Evolutionary conservation across 495 filamentous ascomycete genomes (phyloP).

Genomic region (Penicillium lividum): DNA sequence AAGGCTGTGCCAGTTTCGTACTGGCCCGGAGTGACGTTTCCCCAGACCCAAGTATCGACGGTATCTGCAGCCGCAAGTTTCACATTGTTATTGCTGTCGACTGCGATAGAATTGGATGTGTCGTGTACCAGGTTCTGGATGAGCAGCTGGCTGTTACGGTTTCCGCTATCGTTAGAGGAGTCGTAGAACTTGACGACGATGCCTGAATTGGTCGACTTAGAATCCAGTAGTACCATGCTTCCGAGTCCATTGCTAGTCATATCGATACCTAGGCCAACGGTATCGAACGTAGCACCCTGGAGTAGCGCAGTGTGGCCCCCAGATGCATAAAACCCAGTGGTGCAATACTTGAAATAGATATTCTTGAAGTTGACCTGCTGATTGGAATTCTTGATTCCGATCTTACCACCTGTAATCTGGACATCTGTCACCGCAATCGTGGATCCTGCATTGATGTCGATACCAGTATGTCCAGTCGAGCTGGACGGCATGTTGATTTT

Average conservation of each 20-base stretch:
- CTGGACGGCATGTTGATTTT: slow-evolving; percentile 65
- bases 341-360: slow-evolving; percentile 43
- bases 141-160: slow-evolving; percentile 36
- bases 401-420: slow-evolving; percentile 48
- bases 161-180: slow-evolving; percentile 36
- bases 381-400: slow-evolving; percentile 50
- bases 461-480: slow-evolving; percentile 55
- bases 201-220: slow-evolving; percentile 46
- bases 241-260: slow-evolving; percentile 43
- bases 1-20: slow-evolving; percentile 29
- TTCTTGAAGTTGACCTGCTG: slow-evolving; percentile 57
- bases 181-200: slow-evolving; percentile 49
- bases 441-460: slow-evolving; percentile 44
- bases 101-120: slow-evolving; percentile 29
- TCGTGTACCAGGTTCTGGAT: slow-evolving; percentile 39
- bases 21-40: slow-evolving; percentile 31
- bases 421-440: slow-evolving; percentile 50
- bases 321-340: slow-evolving; percentile 37
- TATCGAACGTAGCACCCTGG: slow-evolving; percentile 38
- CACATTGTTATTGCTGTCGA: slow-evolving; percentile 32
- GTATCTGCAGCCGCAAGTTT: slow-evolving; percentile 50
- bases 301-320: slow-evolving; percentile 44
- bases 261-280: slow-evolving; percentile 33
- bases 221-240: slow-evolving; percentile 52
- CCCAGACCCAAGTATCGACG: slow-evolving; percentile 45